These are phyloP conservation scores for Erodium maritimum DNA, from an alignment of 345 rosid genomes.

Conservation along the genomic window DNA sequence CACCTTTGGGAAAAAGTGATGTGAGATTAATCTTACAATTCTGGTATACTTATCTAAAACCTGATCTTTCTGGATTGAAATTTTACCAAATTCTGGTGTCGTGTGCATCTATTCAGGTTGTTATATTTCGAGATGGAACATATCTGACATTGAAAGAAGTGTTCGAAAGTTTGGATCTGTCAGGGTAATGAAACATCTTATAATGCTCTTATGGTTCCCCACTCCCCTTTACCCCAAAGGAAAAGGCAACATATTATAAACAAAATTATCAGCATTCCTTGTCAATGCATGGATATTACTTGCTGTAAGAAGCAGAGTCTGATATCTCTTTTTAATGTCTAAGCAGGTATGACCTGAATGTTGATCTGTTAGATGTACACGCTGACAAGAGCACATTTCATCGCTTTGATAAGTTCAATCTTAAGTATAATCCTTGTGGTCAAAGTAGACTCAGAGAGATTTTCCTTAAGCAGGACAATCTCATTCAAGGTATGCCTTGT, in stretches of 20 bases:
- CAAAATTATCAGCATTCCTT: background rate
- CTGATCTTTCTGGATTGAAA: conserved; percentile 2
- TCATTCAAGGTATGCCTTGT: conserved; percentile 63
- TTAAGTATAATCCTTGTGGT: conserved; percentile 98
- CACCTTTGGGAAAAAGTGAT: conserved; percentile 67
- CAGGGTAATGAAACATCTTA: conserved; percentile 44
- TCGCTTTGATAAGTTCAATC: conserved; percentile 98
- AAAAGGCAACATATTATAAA: too few species aligned
- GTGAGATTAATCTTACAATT: conserved; percentile 27
- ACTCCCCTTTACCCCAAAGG: too few species aligned
- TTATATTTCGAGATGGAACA: conserved; percentile 95
- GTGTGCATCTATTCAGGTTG: conserved; percentile 51
- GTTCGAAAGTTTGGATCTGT: conserved; percentile 87
- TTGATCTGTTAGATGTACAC: conserved; percentile 97
- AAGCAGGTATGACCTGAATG: conserved; percentile 82
- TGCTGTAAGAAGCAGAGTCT: background rate
- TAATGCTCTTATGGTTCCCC: background rate
- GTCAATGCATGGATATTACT: background rate
- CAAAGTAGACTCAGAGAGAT: conserved; percentile 99
- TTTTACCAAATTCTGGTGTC: background rate
- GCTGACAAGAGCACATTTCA: conserved; percentile 99
- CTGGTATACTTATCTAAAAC: background rate
- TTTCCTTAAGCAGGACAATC: conserved; percentile 98
- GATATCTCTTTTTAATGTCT: conserved; percentile 6
- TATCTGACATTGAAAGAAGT: conserved; percentile 93